Evolutionary conservation across 176 grass and related monocot species (phyloP).

Genomic region (Guadua angustifolia): DNA sequence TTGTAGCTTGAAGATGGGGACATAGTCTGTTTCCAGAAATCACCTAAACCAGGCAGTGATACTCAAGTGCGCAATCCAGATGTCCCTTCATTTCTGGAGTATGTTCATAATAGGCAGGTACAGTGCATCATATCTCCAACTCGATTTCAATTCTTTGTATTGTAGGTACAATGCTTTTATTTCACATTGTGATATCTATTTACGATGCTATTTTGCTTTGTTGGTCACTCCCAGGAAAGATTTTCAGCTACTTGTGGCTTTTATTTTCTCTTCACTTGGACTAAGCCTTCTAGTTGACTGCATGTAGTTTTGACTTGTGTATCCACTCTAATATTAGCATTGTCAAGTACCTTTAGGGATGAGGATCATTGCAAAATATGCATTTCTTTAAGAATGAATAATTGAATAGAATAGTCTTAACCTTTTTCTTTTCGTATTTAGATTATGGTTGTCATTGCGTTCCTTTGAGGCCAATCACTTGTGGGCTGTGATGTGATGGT

Average conservation of each 20-base stretch:
- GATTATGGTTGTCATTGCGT: not conserved
- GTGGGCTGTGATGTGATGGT: not conserved
- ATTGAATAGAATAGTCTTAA: not conserved
- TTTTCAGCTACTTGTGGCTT: not conserved
- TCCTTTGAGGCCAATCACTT: not conserved
- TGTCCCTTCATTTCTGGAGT: conserved; percentile 87
- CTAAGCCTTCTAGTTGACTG: not conserved
- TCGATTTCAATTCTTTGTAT: conserved; percentile 13
- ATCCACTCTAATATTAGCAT: conserved; percentile 16
- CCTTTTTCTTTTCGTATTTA: not conserved
- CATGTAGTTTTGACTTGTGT: not conserved
- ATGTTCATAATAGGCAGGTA: conserved; percentile 95
- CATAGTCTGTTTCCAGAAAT: conserved; percentile 79
- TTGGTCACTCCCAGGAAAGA: not conserved
- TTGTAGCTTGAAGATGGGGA: conserved; percentile 96
- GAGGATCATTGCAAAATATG: not conserved
- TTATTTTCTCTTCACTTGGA: not conserved
- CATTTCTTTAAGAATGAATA: not conserved
- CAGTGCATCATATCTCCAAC: conserved; percentile 28
- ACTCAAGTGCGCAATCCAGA: conserved; percentile 72
- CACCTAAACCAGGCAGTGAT: conserved; percentile 49
- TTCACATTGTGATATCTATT: conserved; percentile 27
- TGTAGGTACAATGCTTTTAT: conserved; percentile 19
- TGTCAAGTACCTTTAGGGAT: not conserved
- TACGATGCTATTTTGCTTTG: conserved; percentile 29